A percentile compares a stretch with the other conserved stretches of the same genome.
Conservation (phyloP, 305 asterid genomes). For the Fraxinus nigra region DNA sequence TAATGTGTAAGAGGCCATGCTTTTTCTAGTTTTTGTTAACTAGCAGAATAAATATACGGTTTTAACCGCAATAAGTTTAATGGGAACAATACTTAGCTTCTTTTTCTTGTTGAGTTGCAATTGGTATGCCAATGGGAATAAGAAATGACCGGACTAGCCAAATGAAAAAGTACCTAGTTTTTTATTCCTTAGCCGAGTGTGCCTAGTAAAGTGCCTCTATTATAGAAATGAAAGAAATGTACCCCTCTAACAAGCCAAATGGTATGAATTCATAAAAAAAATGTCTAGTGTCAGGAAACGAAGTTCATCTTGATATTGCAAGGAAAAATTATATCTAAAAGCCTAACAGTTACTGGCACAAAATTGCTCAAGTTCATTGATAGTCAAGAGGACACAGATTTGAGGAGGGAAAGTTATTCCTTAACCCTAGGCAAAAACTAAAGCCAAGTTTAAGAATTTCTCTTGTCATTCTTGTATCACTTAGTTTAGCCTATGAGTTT, state of each 20-base stretch:
- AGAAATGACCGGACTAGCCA: not conserved
- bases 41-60: not conserved
- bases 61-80: not conserved
- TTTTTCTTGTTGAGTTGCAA: not conserved
- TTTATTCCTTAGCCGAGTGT: not conserved
- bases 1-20: not conserved
- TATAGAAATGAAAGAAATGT: not conserved
- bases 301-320: not conserved
- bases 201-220: not conserved
- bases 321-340: not conserved
- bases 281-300: not conserved
- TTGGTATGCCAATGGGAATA: not conserved
- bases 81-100: not conserved
- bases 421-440: not conserved
- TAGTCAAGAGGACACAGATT: not conserved
- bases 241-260: not conserved
- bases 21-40: not conserved
- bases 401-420: not conserved
- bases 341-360: not conserved
- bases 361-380: not conserved
- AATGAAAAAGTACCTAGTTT: not conserved
- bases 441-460: not conserved
- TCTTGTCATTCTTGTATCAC: not conserved
- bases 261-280: not conserved
- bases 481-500: not conserved